A percentile compares a stretch with the other conserved stretches of the same genome.
Evolutionary conservation across 2,329 filamentous ascomycete species (phyloP).

Genomic region (Aspergillus phoenicis): DNA sequence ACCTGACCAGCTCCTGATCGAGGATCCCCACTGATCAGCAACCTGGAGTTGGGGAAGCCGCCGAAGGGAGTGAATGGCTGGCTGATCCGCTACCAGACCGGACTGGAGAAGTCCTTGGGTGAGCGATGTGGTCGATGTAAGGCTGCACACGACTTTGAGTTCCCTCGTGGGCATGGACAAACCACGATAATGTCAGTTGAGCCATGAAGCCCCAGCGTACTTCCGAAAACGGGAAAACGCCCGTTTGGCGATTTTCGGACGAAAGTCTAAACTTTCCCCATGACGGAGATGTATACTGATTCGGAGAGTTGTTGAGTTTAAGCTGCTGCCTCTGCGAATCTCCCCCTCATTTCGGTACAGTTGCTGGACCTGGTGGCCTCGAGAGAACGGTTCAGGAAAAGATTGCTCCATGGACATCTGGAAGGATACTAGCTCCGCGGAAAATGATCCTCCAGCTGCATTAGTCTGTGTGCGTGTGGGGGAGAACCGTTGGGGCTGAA

Average conservation of each 20-base stretch:
- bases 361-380: not conserved
- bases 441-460: not conserved
- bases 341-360: not conserved
- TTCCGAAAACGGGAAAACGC: constrained; percentile 10
- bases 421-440: not conserved
- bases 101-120: not conserved
- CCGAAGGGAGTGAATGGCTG: not conserved
- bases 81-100: not conserved
- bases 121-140: not conserved
- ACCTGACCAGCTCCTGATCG: not conserved
- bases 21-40: constrained; percentile 10
- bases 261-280: not conserved
- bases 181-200: constrained; percentile 1
- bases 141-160: constrained; percentile 1
- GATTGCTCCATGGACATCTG: not conserved
- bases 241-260: constrained; percentile 5
- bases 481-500: constrained; percentile 2
- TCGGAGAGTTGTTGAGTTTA: constrained; percentile 1
- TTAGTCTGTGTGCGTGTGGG: not conserved
- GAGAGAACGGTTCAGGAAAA: not conserved
- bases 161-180: constrained; percentile 1
- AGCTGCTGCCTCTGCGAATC: not conserved
- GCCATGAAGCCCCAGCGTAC: not conserved
- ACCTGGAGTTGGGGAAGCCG: not conserved
- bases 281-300: not conserved